Conservation (phyloP, 768 basidiomycete species). For the Tricholoma matsutake region DNA sequence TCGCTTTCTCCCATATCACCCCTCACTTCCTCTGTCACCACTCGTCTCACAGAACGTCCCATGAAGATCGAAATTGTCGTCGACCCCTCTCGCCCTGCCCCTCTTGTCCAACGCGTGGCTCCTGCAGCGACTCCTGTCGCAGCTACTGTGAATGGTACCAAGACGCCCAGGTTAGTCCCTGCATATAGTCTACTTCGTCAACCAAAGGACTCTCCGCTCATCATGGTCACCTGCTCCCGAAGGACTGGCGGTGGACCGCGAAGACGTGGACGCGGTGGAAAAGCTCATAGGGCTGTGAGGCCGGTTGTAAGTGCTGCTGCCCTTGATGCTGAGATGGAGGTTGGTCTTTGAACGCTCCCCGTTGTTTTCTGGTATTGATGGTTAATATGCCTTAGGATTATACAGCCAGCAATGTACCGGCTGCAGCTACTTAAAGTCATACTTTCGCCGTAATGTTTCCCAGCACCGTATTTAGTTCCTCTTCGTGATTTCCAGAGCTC, state of each 20-base stretch:
- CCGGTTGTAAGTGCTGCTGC: slow-evolving; percentile 84
- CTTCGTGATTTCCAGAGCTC: slow-evolving; percentile 8
- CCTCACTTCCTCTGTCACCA: slow-evolving; percentile 20
- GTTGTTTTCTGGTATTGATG: not conserved
- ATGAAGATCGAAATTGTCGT: slow-evolving; percentile 99
- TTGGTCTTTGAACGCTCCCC: slow-evolving; percentile 27
- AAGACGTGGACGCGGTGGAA: slow-evolving; percentile 36
- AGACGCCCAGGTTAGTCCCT: slow-evolving; percentile 28
- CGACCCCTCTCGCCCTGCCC: slow-evolving; percentile 70
- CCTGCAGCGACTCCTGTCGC: slow-evolving; percentile 43
- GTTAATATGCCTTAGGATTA: slow-evolving; percentile 52
- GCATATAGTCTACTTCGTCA: not conserved
- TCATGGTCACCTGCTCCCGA: slow-evolving; percentile 10
- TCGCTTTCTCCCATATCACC: slow-evolving; percentile 37
- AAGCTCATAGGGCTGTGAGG: slow-evolving; percentile 53
- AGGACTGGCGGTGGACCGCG: slow-evolving; percentile 38
- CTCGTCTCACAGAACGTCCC: slow-evolving; percentile 71
- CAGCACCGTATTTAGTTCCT: not conserved
- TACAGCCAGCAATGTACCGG: slow-evolving; percentile 54
- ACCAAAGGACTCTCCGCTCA: slow-evolving; percentile 3
- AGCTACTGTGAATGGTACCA: slow-evolving; percentile 24
- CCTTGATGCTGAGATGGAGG: slow-evolving; percentile 98
- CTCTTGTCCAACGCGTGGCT: slow-evolving; percentile 83
- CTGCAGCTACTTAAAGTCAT: slow-evolving; percentile 32
- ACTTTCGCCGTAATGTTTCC: slow-evolving; percentile 6